phyloP scores from a whole-genome alignment of 2,329 filamentous ascomycete species.

The Calycina herbarum region DNA sequence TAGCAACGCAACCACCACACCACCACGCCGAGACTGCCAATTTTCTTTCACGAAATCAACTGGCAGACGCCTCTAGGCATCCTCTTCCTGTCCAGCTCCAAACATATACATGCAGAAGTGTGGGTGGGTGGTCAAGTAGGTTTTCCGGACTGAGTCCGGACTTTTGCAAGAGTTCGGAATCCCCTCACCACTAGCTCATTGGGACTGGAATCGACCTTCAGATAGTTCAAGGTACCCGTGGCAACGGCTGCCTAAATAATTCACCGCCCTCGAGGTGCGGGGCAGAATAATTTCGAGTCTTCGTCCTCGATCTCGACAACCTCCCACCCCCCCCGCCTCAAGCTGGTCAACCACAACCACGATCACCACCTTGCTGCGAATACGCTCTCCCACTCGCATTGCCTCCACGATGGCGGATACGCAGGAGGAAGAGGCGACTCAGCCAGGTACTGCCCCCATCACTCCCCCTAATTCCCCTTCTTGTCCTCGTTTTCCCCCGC shows the following conservation, averaged over 20 bases:
- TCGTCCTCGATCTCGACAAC: background rate
- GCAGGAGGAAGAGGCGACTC: conserved; percentile 33
- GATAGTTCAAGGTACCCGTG: background rate
- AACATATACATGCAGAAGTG: background rate
- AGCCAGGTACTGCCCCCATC: conserved; percentile 29
- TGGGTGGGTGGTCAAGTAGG: conserved; percentile 1
- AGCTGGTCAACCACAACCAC: background rate
- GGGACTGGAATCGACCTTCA: background rate
- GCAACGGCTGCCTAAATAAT: background rate
- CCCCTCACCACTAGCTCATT: background rate
- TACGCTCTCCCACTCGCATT: background rate
- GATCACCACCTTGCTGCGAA: background rate
- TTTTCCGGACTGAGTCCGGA: background rate
- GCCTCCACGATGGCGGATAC: conserved; percentile 25
- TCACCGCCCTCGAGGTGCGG: background rate
- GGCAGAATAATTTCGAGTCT: background rate
- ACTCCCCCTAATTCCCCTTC: conserved; percentile 10
- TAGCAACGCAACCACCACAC: conserved; percentile 17
- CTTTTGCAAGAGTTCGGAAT: conserved; percentile 1
- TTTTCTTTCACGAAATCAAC: conserved; percentile 21
- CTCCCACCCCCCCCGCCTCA: background rate
- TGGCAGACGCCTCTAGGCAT: background rate
- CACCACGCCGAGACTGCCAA: conserved; percentile 27
- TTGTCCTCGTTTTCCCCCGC: conserved; percentile 6
- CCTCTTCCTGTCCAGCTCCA: background rate